Evolutionary conservation across 2,329 filamentous ascomycete genomes (phyloP).

Genomic region (Venturia pyrina): DNA sequence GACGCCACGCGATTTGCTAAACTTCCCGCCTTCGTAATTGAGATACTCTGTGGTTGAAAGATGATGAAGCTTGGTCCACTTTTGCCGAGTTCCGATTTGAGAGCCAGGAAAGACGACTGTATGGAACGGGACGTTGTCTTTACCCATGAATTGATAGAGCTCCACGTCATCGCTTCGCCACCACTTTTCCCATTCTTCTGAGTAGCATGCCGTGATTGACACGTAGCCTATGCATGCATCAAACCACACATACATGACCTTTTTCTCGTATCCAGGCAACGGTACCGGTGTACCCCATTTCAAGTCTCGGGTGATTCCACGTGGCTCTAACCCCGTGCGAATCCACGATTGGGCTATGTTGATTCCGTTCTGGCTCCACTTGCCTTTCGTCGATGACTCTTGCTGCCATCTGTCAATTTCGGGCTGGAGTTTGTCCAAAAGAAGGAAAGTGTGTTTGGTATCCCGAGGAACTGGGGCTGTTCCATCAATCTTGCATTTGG

Average conservation of each 20-base stretch:
- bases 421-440: constrained; percentile 71
- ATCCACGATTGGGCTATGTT: constrained; percentile 75
- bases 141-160: constrained; percentile 93
- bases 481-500: constrained; percentile 83
- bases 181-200: constrained; percentile 84
- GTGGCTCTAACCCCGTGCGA: constrained; percentile 70
- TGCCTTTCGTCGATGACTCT: constrained; percentile 61
- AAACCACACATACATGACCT: constrained; percentile 91
- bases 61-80: constrained; percentile 84
- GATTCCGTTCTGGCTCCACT: constrained; percentile 65
- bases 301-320: constrained; percentile 85
- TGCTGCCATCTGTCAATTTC: constrained; percentile 69
- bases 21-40: constrained; percentile 55
- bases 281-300: constrained; percentile 71
- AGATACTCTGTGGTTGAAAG: constrained; percentile 73
- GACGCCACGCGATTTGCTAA: constrained; percentile 81
- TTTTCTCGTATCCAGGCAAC: constrained; percentile 53
- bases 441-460: constrained; percentile 88
- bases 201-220: constrained; percentile 90
- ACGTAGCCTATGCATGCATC: constrained; percentile 90
- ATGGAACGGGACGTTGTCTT: constrained; percentile 82
- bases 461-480: constrained; percentile 67
- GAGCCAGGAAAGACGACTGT: constrained; percentile 85
- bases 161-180: constrained; percentile 84
- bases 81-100: constrained; percentile 72